Percentiles rank a stretch among this genome's conserved stretches.
Evolutionary conservation across 148 eudicot genomes (phyloP).

Genomic region (Rheum nobile): DNA sequence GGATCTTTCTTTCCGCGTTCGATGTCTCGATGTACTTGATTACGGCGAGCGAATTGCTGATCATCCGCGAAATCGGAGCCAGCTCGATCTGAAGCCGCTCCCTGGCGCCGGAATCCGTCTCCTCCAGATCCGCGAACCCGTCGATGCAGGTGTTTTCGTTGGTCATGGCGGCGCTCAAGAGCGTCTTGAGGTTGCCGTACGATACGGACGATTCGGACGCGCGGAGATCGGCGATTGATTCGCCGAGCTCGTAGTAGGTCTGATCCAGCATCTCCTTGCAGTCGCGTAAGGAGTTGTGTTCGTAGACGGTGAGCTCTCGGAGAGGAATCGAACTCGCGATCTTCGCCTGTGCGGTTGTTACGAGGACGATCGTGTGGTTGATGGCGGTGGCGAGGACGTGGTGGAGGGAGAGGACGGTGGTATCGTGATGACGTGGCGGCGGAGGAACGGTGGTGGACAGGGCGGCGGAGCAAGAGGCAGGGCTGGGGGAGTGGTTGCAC

Average conservation of each 20-base stretch:
- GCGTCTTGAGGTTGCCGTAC: conserved; percentile 41
- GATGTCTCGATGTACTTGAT: conserved; percentile 33
- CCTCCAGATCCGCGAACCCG: conserved; percentile 42
- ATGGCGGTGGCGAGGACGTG: conserved; percentile 30
- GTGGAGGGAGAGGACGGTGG: conserved; percentile 6
- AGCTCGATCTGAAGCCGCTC: conserved; percentile 27
- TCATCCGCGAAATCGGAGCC: conserved; percentile 48
- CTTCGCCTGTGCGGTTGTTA: background rate
- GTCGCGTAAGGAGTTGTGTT: conserved; percentile 27
- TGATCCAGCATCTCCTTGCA: conserved; percentile 54
- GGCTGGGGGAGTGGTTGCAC: conserved; percentile 34
- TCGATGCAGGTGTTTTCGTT: conserved; percentile 61
- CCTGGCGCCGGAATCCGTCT: conserved; percentile 10
- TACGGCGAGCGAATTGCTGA: conserved; percentile 50
- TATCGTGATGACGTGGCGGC: conserved; percentile 14
- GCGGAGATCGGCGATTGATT: conserved; percentile 21
- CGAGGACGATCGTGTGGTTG: conserved; percentile 19
- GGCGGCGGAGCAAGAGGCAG: conserved; percentile 33
- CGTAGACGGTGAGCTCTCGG: conserved; percentile 14
- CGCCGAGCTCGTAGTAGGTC: conserved; percentile 38
- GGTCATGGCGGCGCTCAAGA: conserved; percentile 69
- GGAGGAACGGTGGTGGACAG: conserved; percentile 13
- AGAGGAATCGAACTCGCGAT: conserved; percentile 5
- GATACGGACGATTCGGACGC: background rate
- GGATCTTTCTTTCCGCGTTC: background rate